Base-by-base conservation (phyloP, 148 eudicot genomes). In the Rhododendron kiyosumense region DNA sequence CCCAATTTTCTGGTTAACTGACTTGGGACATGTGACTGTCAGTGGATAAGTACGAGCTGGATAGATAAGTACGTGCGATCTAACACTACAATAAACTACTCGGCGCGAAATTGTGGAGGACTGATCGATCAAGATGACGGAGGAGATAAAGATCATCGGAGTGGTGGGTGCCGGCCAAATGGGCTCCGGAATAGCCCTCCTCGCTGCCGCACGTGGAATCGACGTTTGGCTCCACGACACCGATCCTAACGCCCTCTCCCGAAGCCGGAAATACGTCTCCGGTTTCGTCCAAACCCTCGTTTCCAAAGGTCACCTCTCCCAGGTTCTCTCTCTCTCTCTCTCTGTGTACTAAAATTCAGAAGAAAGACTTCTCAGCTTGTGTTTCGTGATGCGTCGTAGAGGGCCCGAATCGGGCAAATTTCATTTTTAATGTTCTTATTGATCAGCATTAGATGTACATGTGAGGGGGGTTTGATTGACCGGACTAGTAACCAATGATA, bases 151-250 rank as follows among this genome's bases (percentile, higher is more conserved):
- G 85, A 57, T 75, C n/a, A 85, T 96, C 9, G 99, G 97, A 49
- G 99, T 96, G 78, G 90, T 96, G 43, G 99, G 99, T 11, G 93
- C 91, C 82, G 99, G 99, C 34, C 99, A 96, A 83, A 96, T 95
- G 99, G 99, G 99, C 28, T 87, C 97, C 84, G 99, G 99, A 24
- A 96, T 95, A 7, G 99, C 98, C 73, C 94, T 95, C n/a, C 89
- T 95, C 85, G 95, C 92, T 34, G 98, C 94, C 71, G 88, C 91
- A 3, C 84, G 92, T 46, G 97, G 97, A 12, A 43, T 89, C 61
- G 85, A 95, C 7, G 97, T 96, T 0, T 91, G 82, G 83, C 95
- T 96, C n/a, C 90, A 89, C 71, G 99, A 96, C 83, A 65, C 93
- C 46, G 96, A 94, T 81, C 79, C 93, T 9, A 82, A 67, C 32